Percentiles rank a stretch among this genome's conserved stretches.
These are phyloP conservation scores for Gastroboletus turbinatus DNA, from an alignment of 1,284 basidiomycete genomes.

Conservation along the genomic window DNA sequence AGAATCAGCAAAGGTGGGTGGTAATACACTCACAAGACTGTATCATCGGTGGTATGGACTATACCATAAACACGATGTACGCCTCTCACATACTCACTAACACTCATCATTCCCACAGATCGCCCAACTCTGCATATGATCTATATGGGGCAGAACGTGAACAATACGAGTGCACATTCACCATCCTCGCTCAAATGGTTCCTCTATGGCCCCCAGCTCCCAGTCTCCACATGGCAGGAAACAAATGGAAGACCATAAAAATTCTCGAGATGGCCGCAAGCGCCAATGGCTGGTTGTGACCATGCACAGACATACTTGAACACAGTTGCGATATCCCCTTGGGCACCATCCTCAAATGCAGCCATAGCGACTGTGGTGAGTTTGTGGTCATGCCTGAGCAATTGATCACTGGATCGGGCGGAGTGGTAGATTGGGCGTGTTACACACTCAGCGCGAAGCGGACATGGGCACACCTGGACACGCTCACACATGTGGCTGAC, in stretches of 20 bases:
- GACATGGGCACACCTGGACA: no score
- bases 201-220: background rate
- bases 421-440: background rate
- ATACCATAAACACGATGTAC: background rate
- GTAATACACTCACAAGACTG: background rate
- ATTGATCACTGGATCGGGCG: background rate
- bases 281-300: background rate
- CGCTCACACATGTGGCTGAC: no score
- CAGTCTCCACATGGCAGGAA: background rate
- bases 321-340: accelerated
- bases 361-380: background rate
- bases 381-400: background rate
- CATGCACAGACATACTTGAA: background rate
- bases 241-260: background rate
- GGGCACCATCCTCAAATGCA: background rate
- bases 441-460: no score
- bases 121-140: background rate
- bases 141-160: background rate
- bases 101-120: background rate
- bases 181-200: background rate
- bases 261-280: background rate
- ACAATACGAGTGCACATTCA: background rate
- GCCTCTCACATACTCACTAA: no score
- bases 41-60: background rate
- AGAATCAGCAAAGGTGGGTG: background rate